Conservation (phyloP, 2,329 filamentous ascomycete genomes). For the Fusarium coffeatum region DNA sequence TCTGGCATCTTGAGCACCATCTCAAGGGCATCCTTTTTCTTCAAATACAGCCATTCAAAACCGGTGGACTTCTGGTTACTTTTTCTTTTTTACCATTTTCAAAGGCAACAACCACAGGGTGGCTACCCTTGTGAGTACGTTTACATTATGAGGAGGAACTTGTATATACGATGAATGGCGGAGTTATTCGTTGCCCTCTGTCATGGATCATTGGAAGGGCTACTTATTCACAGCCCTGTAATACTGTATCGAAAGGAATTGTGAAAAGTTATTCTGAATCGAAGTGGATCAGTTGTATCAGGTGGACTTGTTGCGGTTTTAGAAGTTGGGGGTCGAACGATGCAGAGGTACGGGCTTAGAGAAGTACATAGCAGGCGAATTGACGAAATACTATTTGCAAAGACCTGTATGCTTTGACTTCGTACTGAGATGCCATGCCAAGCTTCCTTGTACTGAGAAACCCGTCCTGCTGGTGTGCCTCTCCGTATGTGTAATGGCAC, state of each 20-base stretch:
- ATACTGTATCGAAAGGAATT: conserved; percentile 12
- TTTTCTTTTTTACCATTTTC: conserved; percentile 4
- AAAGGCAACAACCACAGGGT: conserved; percentile 24
- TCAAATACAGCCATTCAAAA: conserved; percentile 8
- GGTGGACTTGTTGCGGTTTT: conserved; percentile 10
- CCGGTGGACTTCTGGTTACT: conserved; percentile 13
- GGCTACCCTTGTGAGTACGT: conserved; percentile 22
- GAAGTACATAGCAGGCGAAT: conserved; percentile 44
- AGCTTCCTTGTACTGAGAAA: background rate
- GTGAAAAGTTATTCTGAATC: conserved; percentile 4
- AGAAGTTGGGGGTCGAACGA: conserved; percentile 30
- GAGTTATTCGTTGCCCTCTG: conserved; percentile 12
- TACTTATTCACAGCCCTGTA: conserved; percentile 16
- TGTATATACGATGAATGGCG: conserved; percentile 45
- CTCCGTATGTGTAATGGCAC: background rate
- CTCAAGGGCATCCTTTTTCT: conserved; percentile 4
- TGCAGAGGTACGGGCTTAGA: conserved; percentile 29
- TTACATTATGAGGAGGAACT: conserved; percentile 45
- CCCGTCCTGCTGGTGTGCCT: background rate
- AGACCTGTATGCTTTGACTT: background rate
- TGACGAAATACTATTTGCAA: conserved; percentile 20
- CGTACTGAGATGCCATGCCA: background rate
- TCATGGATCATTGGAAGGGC: conserved; percentile 21
- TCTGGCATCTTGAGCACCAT: background rate
- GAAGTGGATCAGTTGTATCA: conserved; percentile 5